Conservation (phyloP, 495 filamentous ascomycete species). For the Aspergillus mulundensis region DNA sequence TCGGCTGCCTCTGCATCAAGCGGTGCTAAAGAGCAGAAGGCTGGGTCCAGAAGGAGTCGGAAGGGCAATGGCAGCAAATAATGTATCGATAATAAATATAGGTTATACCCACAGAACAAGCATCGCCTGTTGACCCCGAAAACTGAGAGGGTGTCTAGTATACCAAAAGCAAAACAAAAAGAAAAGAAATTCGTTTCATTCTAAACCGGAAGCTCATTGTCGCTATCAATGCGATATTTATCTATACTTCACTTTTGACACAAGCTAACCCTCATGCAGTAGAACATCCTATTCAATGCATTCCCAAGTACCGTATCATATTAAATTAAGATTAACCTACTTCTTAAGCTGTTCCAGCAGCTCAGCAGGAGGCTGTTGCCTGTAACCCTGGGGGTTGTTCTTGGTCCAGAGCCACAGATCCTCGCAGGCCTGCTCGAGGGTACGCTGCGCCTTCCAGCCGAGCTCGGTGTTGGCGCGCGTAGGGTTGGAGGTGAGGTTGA, state of each 20-base stretch:
- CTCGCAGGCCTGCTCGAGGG: constrained; percentile 86
- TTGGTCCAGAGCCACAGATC: constrained; percentile 93
- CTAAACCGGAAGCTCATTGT: constrained; percentile 18
- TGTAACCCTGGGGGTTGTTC: constrained; percentile 94
- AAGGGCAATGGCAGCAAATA: constrained; percentile 24
- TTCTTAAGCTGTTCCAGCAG: constrained; percentile 71
- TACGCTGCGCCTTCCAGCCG: constrained; percentile 84
- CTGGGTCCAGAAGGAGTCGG: constrained; percentile 44
- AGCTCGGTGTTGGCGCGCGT: constrained; percentile 82
- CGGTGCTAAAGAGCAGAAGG: constrained; percentile 30
- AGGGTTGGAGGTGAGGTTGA: constrained; percentile 92
- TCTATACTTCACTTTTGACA: not conserved
- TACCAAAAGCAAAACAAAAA: not conserved
- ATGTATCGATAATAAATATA: not conserved
- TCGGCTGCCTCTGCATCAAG: constrained; percentile 12
- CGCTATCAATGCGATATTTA: constrained; percentile 16
- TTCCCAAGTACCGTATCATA: not conserved
- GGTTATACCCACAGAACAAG: not conserved
- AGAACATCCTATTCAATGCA: not conserved
- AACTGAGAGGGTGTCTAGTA: not conserved
- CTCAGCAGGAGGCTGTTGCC: constrained; percentile 81
- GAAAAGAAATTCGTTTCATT: constrained; percentile 43
- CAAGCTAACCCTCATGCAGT: not conserved
- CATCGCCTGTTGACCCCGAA: not conserved
- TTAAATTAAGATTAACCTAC: constrained; percentile 21